phyloP scores from a whole-genome alignment of 179 eudicot genomes.

The Beta lomatogona region DNA sequence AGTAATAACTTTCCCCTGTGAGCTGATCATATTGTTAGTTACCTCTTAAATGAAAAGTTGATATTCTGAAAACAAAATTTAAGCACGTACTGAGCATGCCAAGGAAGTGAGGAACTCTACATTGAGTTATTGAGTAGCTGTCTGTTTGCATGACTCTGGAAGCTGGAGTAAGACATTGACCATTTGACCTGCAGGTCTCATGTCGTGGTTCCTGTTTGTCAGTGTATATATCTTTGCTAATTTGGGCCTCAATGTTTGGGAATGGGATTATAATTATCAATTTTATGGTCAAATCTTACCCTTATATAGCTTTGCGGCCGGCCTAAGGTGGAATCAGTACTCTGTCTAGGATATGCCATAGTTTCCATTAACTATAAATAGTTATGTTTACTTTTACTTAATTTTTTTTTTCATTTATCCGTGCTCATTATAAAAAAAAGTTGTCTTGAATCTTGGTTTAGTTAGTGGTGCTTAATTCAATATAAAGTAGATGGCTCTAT shows the following conservation, averaged over 20 bases:
- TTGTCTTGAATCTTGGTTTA: background rate
- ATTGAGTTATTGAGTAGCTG: background rate
- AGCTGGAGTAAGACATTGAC: background rate
- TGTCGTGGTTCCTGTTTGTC: background rate
- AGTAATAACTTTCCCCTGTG: no score
- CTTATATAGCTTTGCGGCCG: background rate
- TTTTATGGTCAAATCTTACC: background rate
- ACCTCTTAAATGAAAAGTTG: background rate
- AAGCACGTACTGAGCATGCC: background rate
- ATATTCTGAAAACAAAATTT: no score
- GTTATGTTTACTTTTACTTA: no score
- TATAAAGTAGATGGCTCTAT: background rate
- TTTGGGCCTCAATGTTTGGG: background rate
- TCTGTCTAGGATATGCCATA: background rate
- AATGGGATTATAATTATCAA: background rate
- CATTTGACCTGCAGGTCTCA: background rate
- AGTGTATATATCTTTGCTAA: background rate
- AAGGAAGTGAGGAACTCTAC: background rate
- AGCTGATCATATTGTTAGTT: no score
- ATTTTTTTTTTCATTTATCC: background rate
- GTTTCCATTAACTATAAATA: no score
- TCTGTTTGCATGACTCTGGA: background rate
- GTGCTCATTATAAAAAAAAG: background rate
- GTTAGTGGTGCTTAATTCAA: background rate
- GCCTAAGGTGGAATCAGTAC: background rate